phyloP scores from a whole-genome alignment of 2,329 filamentous ascomycete species.

The Talaromyces albobiverticillius region DNA sequence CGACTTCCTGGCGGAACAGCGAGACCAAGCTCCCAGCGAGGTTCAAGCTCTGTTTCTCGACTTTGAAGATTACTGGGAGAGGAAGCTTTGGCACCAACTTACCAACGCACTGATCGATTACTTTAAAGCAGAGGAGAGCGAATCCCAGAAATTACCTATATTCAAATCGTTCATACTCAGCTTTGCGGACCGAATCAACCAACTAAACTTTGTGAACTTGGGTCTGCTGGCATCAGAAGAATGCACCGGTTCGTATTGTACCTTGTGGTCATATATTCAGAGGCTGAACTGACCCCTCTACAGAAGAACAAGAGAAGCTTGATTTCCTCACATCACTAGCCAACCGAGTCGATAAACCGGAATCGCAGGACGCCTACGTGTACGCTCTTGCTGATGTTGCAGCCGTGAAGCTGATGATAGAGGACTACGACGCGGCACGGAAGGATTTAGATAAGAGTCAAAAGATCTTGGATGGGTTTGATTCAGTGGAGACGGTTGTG shows the following conservation, averaged over 20 bases:
- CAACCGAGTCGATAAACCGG: conserved; percentile 84
- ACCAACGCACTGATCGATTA: conserved; percentile 84
- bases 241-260: conserved; percentile 49
- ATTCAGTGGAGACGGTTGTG: conserved; percentile 91
- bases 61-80: conserved; percentile 97
- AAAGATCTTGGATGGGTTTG: conserved; percentile 83
- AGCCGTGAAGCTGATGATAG: conserved; percentile 76
- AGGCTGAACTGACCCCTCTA: not conserved
- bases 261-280: not conserved
- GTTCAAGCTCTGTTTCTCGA: conserved; percentile 83
- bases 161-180: conserved; percentile 94
- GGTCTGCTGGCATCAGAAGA: conserved; percentile 83
- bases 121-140: conserved; percentile 80
- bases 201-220: conserved; percentile 91
- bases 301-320: conserved; percentile 84
- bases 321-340: conserved; percentile 79
- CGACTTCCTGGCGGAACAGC: conserved; percentile 88
- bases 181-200: conserved; percentile 98
- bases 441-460: conserved; percentile 85
- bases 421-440: conserved; percentile 76
- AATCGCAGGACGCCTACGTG: conserved; percentile 92
- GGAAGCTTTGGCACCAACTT: conserved; percentile 98
- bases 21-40: conserved; percentile 81
- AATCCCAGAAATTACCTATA: conserved; percentile 78
- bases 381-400: conserved; percentile 91